Evolutionary conservation across 768 basidiomycete species (phyloP), one percentile per base, ranked within the genome.

Genomic region (Naganishia friedmannii): DNA sequence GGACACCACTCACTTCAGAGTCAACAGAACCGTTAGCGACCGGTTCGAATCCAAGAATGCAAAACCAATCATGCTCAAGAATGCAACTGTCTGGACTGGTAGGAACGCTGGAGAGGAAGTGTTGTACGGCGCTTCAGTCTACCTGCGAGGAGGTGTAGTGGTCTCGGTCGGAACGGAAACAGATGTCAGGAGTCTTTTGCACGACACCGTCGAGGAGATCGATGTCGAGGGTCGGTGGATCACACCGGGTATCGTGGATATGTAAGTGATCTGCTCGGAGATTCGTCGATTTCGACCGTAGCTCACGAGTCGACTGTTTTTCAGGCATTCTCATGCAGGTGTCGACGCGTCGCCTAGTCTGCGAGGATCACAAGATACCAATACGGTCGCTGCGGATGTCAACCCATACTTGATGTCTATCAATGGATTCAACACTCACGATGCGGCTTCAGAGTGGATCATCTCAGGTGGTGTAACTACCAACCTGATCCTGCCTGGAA

Each of bases 381-480:
- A 89, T 77, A 91, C 90, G 12, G 72, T 71, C 12, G 85, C 90
- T 63, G 89, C 88, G 0, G 86, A 90, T 3, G 84, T 90, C 46
- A 68, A 74, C 23, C 81, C 80, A 15, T 79, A 78, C 87, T 83
- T 97, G 31, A 85, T 92, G 56, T 89, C 86, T 68, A 84, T 93
- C 46, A 93, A 97, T 77, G 91, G 86, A 0, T 85, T 96, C 74
- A 89, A 94, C 77, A 92, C 90, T 0, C 90, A 92, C 70, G 93
- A 94, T 76, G 85, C 86, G 21, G 84, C 88, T 0, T 88, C 88
- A 78, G 83, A 83, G 68, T 84, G 91, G 19, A 86, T 90, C 2
- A 88, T 93, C 66, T 86, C 93, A 3, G 93, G 93, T 13, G 94
- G 92, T 17, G 88, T 95, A 39, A 95, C 94, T 0, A 89, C 92